These are phyloP conservation scores for Mucor racemosus DNA, from an alignment of 371 early-diverging fungal species.

Conservation along the genomic window DNA sequence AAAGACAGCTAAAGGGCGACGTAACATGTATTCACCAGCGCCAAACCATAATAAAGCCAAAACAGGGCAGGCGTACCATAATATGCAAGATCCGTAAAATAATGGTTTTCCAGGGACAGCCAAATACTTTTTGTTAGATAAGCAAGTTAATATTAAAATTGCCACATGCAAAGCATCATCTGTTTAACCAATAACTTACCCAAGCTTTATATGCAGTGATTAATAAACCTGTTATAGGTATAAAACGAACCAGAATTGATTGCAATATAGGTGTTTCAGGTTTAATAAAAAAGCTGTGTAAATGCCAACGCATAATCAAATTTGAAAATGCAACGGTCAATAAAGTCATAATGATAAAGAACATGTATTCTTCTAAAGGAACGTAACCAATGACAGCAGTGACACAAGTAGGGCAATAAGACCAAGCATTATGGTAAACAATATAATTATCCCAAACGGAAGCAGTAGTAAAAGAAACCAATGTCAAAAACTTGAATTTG, in stretches of 20 bases:
- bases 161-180: not conserved
- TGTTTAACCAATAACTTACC: slow-evolving; percentile 25
- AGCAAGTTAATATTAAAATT: not conserved
- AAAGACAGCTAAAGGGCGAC: slow-evolving; percentile 35
- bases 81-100: slow-evolving; percentile 63
- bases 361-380: slow-evolving; percentile 68
- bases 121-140: slow-evolving; percentile 22
- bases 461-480: slow-evolving; percentile 58
- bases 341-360: slow-evolving; percentile 67
- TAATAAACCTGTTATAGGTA: slow-evolving; percentile 43
- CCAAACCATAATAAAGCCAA: slow-evolving; percentile 61
- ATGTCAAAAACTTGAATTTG: slow-evolving; percentile 50
- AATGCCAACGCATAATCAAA: slow-evolving; percentile 50
- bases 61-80: slow-evolving; percentile 62
- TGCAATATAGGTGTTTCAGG: slow-evolving; percentile 30
- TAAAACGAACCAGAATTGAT: slow-evolving; percentile 34
- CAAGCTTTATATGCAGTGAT: slow-evolving; percentile 41
- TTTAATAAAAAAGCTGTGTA: slow-evolving; percentile 40
- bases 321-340: slow-evolving; percentile 52
- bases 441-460: slow-evolving; percentile 71
- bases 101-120: slow-evolving; percentile 45
- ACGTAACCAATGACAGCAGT: slow-evolving; percentile 62
- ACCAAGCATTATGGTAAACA: slow-evolving; percentile 59
- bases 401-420: slow-evolving; percentile 57
- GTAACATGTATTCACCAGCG: slow-evolving; percentile 59